These are phyloP conservation scores for Agastache rugosa DNA, from an alignment of 257 asterid species.

Conservation along the genomic window DNA sequence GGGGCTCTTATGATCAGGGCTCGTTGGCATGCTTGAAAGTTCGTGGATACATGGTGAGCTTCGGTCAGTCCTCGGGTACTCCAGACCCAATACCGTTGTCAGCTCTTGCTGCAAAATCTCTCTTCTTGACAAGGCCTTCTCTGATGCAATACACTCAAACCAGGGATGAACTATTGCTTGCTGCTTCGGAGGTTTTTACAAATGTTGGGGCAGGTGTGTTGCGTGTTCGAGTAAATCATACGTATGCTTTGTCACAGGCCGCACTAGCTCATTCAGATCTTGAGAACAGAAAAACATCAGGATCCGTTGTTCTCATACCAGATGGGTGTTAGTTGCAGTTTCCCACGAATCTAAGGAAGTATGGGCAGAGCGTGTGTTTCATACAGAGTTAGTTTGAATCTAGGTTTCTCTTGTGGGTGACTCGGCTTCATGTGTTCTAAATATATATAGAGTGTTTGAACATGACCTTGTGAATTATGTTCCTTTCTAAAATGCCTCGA, in stretches of 20 bases:
- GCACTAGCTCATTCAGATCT: conserved; percentile 89
- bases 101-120: conserved; percentile 70
- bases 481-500: too few species aligned
- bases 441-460: too few species aligned
- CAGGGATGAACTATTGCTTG: conserved; percentile 69
- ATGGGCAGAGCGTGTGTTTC: too few species aligned
- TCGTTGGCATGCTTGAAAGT: conserved; percentile 82
- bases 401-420: too few species aligned
- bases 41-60: conserved; percentile 90
- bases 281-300: conserved; percentile 80
- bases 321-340: conserved; percentile 38
- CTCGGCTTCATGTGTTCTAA: too few species aligned
- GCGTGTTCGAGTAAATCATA: conserved; percentile 70
- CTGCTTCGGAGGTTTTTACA: conserved; percentile 83
- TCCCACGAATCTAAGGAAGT: not conserved
- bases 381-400: too few species aligned
- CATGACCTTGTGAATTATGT: too few species aligned
- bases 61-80: conserved; percentile 89
- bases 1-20: conserved; percentile 55
- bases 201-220: conserved; percentile 69
- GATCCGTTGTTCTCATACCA: conserved; percentile 83
- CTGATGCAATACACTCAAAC: conserved; percentile 68
- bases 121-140: conserved; percentile 89
- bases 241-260: conserved; percentile 74
- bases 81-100: conserved; percentile 82